A percentile compares a stretch with the other conserved stretches of the same genome.
Conservation (phyloP, 495 filamentous ascomycete species). For the Cenococcum geophilum region DNA sequence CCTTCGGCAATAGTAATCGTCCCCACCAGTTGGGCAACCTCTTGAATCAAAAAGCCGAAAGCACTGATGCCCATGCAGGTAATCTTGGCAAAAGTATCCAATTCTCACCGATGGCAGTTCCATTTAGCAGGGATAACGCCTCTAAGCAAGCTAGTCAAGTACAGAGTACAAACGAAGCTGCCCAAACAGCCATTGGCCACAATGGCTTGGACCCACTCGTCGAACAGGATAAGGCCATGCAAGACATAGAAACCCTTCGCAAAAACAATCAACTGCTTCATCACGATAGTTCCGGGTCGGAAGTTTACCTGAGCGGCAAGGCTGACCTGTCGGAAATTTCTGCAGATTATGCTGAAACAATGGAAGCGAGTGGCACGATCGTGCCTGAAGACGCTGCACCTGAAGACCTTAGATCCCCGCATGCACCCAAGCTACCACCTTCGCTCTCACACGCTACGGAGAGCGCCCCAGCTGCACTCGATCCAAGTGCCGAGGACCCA, state of each 20-base stretch:
- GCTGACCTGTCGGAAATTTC: slow-evolving; percentile 16
- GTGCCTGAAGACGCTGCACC: slow-evolving; percentile 27
- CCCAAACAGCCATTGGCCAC: slow-evolving; percentile 13
- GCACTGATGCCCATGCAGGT: neutral
- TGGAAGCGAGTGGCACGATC: slow-evolving; percentile 38
- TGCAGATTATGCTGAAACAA: slow-evolving; percentile 19
- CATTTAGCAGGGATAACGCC: slow-evolving; percentile 10
- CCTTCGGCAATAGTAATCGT: slow-evolving; percentile 15
- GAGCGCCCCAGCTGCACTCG: slow-evolving; percentile 26
- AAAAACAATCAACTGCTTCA: slow-evolving; percentile 30
- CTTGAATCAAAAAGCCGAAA: neutral
- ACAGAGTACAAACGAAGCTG: slow-evolving; percentile 1
- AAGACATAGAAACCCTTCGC: slow-evolving; percentile 25
- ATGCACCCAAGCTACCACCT: slow-evolving; percentile 7
- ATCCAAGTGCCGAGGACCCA: slow-evolving; percentile 23
- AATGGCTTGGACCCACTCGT: slow-evolving; percentile 6
- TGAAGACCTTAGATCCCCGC: slow-evolving; percentile 17
- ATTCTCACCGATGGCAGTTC: slow-evolving; percentile 1
- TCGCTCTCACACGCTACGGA: slow-evolving; percentile 13
- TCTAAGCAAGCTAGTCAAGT: neutral
- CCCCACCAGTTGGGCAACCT: neutral
- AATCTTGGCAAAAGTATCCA: neutral
- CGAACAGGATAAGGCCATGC: slow-evolving; percentile 24
- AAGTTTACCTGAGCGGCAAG: slow-evolving; percentile 17
- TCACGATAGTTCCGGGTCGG: slow-evolving; percentile 31